Conservation (phyloP, 768 basidiomycete species). For the Mycena belliarum region DNA sequence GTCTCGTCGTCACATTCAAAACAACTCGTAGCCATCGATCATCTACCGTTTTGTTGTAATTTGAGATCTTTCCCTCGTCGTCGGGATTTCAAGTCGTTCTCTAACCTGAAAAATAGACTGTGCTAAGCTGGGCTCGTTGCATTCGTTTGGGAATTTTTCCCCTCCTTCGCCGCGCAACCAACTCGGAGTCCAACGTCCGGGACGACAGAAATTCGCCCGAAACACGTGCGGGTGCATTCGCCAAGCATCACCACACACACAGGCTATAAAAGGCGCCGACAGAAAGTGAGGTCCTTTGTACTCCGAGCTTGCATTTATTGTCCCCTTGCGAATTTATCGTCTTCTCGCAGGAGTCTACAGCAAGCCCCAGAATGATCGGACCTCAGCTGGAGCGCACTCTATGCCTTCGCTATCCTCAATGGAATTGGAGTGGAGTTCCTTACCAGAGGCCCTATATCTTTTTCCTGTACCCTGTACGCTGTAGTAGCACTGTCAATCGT, state of each 20-base stretch:
- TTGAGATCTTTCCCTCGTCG: no score
- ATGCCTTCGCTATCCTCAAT: constrained; percentile 20
- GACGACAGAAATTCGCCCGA: not conserved
- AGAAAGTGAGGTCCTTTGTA: no score
- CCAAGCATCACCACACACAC: not conserved
- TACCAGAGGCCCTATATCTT: constrained; percentile 36
- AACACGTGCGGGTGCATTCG: not conserved
- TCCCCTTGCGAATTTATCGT: constrained; percentile 33
- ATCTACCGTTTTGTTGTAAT: no score
- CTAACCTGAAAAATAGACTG: no score
- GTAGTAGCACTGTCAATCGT: no score
- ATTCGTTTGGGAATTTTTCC: no score
- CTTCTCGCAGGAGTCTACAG: constrained; percentile 39
- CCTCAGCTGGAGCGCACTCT: constrained; percentile 38
- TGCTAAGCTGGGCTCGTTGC: no score
- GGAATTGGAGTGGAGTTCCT: constrained; percentile 36
- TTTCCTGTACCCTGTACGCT: not conserved
- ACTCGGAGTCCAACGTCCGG: no score
- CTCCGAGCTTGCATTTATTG: constrained; percentile 33
- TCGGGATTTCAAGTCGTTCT: no score
- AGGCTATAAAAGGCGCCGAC: not conserved
- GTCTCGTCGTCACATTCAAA: no score
- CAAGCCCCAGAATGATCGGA: constrained; percentile 28
- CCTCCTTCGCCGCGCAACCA: no score
- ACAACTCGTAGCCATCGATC: no score